phyloP scores from a whole-genome alignment of 345 rosid species.

The Aegle marmelos region DNA sequence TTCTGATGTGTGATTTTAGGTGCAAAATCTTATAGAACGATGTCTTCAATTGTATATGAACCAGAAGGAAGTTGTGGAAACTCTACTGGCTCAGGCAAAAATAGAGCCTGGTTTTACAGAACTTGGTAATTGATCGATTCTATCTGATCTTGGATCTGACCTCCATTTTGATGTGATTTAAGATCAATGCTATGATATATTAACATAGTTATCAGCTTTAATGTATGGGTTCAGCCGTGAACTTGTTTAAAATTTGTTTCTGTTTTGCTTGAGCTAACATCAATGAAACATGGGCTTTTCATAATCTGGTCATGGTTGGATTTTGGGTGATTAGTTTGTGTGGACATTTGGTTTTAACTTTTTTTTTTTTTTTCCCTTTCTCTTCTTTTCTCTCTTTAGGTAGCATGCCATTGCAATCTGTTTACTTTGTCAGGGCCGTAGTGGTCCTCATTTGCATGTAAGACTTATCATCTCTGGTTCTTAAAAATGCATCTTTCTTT shows the following conservation, averaged over 20 bases:
- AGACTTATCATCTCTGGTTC: not conserved
- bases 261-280: not conserved
- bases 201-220: not conserved
- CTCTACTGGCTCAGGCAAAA: constrained; percentile 78
- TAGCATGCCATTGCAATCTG: not conserved
- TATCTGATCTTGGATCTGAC: constrained; percentile 4
- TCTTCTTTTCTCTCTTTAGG: no score
- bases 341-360: not conserved
- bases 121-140: constrained; percentile 56
- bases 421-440: not conserved
- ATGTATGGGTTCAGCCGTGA: not conserved
- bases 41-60: constrained; percentile 97
- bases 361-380: no score
- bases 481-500: not conserved
- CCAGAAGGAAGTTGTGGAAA: constrained; percentile 88
- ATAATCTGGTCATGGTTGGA: not conserved
- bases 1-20: constrained; percentile 44
- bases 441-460: not conserved
- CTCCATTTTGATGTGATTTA: not conserved
- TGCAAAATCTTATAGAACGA: constrained; percentile 89
- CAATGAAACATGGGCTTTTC: not conserved
- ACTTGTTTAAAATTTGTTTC: not conserved
- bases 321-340: not conserved
- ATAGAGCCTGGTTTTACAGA: constrained; percentile 98
- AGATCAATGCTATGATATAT: not conserved